Base-by-base conservation (phyloP, 495 filamentous ascomycete genomes). In the Neurospora terricola region DNA sequence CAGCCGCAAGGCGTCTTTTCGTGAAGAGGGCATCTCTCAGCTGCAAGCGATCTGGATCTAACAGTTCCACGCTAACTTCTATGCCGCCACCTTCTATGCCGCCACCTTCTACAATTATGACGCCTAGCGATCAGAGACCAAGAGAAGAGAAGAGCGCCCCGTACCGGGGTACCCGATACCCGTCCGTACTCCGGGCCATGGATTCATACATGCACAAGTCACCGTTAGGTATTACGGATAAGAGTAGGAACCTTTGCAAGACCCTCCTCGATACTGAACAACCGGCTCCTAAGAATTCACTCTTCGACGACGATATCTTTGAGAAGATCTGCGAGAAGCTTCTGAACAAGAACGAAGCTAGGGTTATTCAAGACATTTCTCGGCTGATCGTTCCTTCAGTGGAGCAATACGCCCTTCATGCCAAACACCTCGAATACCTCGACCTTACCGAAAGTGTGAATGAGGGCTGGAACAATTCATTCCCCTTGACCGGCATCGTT, bases 391-490 rank as follows among this genome's bases (percentile, higher is more conserved):
- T 78, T 76, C 77, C 77, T 71, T 54, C 40, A 36, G 70, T 1
- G 40, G 40, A 2, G 45, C 21, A 27, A 0, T 1, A 54, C 45
- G 21, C 45, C 21, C 45, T 54, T 54, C 21, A 9, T 54, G 21
- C 45, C 21, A 54, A 27, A 54, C 45, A 54, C 45, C 45, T 54
- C 21, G 21, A 54, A 27, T 4, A 54, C 21, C 21, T 54, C 21
- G 4, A 54, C 74, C 73, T 86, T 14, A 75, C 75, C 16, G 83
- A 87, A 73, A 83, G 80, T 72, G 77, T 83, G 43, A 84, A 86
- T 74, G 81, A 84, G 78, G 77, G 75, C 54, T 87, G 81, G 83
- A 79, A 76, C 70, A 82, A 77, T 66, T 79, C 76, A 9, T 76
- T 82, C 59, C 75, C 80, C 6, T 59, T 85, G 0, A 72, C 79